phyloP scores from a whole-genome alignment of 495 filamentous ascomycete genomes.

The Penicillium paxilli region DNA sequence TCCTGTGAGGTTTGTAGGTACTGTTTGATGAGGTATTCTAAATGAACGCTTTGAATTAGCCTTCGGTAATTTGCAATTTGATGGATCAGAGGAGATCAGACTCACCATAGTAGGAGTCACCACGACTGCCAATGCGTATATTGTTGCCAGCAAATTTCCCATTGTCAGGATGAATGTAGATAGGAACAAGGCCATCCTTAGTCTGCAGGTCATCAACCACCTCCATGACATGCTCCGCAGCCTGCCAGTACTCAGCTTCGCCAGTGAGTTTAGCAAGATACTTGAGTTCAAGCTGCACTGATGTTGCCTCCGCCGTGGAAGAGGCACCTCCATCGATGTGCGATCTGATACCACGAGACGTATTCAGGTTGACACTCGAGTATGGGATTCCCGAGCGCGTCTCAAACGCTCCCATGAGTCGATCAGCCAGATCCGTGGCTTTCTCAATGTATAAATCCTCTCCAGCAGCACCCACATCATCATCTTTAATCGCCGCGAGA shows the following conservation, averaged over 20 bases:
- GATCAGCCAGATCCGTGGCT: conserved; percentile 86
- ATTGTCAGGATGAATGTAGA: conserved; percentile 78
- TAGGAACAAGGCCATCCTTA: conserved; percentile 84
- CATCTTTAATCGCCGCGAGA: conserved; percentile 64
- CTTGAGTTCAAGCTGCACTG: conserved; percentile 94
- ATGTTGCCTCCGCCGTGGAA: conserved; percentile 89
- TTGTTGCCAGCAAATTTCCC: conserved; percentile 80
- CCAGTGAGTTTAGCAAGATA: conserved; percentile 95
- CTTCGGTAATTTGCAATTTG: not conserved
- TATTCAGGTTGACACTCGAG: conserved; percentile 85
- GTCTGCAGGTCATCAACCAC: conserved; percentile 77
- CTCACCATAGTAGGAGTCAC: conserved; percentile 96
- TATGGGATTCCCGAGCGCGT: conserved; percentile 83
- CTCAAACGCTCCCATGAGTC: conserved; percentile 84
- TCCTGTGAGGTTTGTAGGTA: conserved; percentile 88
- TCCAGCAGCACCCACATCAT: conserved; percentile 63
- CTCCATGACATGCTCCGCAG: conserved; percentile 87
- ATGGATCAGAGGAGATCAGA: conserved; percentile 24
- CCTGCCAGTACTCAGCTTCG: conserved; percentile 86
- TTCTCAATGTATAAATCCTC: conserved; percentile 96
- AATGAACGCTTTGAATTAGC: not conserved
- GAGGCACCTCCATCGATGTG: conserved; percentile 88
- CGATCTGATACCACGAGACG: conserved; percentile 68
- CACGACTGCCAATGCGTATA: conserved; percentile 88
- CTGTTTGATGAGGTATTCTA: conserved; percentile 95